Evolutionary conservation across 176 grass and related monocot species (phyloP).

Genomic region (Oryza glumipatula): DNA sequence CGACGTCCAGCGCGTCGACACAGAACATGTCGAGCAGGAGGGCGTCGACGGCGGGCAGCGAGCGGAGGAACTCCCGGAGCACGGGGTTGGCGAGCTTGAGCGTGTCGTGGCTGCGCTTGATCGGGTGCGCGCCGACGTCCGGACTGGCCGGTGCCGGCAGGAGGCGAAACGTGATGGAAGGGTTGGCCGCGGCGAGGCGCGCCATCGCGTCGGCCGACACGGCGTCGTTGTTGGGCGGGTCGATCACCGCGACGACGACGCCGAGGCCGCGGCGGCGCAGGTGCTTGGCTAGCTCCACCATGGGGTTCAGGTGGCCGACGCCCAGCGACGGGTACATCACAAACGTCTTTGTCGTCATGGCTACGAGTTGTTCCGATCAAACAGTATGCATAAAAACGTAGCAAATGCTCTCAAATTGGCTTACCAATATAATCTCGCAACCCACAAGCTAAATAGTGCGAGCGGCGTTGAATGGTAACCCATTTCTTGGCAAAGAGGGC

Average conservation of each 20-base stretch:
- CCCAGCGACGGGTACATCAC: slow-evolving; percentile 65
- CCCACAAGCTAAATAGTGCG: not conserved
- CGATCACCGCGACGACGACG: slow-evolving; percentile 41
- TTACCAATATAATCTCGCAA: not conserved
- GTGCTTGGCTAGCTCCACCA: slow-evolving; percentile 68
- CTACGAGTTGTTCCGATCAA: not conserved
- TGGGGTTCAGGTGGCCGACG: slow-evolving; percentile 46
- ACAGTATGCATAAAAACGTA: not conserved
- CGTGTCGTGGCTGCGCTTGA: slow-evolving; percentile 23
- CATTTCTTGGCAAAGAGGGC: not conserved
- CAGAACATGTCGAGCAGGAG: slow-evolving; percentile 71
- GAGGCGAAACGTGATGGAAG: slow-evolving; percentile 44
- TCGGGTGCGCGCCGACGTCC: slow-evolving; percentile 22
- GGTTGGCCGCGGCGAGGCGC: slow-evolving; percentile 41
- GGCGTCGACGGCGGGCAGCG: too few relatives aligned
- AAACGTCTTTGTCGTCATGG: slow-evolving; percentile 34
- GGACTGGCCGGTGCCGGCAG: slow-evolving; percentile 32
- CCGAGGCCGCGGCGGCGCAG: slow-evolving; percentile 42
- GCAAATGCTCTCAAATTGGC: not conserved
- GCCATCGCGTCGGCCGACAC: slow-evolving; percentile 10
- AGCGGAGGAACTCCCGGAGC: too few relatives aligned
- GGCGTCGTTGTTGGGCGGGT: slow-evolving; percentile 40
- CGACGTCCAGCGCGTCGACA: slow-evolving; percentile 55
- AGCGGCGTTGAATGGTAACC: not conserved
- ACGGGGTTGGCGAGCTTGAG: too few relatives aligned